Percentiles rank a stretch among this genome's conserved stretches.
These are phyloP conservation scores for Strigomonas galati DNA, from an alignment of 208 protist genomes.

Conservation along the genomic window DNA sequence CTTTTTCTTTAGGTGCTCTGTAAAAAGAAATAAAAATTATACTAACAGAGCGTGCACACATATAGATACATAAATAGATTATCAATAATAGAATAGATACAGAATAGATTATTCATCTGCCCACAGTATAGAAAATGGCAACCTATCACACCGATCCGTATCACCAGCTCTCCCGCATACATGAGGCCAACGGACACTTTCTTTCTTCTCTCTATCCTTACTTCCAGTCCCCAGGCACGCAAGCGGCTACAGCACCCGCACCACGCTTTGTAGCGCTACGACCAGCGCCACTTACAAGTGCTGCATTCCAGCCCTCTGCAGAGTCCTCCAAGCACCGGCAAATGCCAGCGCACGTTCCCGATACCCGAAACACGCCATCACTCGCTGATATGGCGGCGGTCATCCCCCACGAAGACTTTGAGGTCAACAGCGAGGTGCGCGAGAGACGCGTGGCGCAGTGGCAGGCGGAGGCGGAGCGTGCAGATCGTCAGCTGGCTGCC, in stretches of 20 bases:
- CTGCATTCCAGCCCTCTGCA: too few species aligned
- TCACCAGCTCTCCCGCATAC: neutral
- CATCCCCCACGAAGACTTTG: neutral
- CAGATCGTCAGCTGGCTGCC: neutral
- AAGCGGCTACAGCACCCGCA: too few species aligned
- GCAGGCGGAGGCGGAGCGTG: neutral
- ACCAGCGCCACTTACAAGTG: too few species aligned
- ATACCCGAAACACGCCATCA: neutral
- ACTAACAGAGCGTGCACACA: too few species aligned
- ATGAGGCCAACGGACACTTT: neutral
- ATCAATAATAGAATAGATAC: too few species aligned
- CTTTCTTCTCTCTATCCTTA: neutral
- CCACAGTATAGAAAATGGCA: too few species aligned
- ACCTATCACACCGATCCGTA: neutral
- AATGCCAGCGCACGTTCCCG: neutral
- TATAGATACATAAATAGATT: too few species aligned
- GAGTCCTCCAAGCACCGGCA: neutral
- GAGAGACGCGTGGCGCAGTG: neutral
- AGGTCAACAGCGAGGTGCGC: conserved; percentile 10
- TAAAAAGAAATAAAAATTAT: neutral
- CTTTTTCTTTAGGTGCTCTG: neutral
- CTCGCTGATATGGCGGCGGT: neutral
- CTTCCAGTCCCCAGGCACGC: neutral
- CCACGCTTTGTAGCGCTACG: too few species aligned
- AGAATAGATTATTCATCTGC: too few species aligned